Evolutionary conservation across 345 rosid genomes (phyloP).

Genomic region (Lumnitzera littorea): DNA sequence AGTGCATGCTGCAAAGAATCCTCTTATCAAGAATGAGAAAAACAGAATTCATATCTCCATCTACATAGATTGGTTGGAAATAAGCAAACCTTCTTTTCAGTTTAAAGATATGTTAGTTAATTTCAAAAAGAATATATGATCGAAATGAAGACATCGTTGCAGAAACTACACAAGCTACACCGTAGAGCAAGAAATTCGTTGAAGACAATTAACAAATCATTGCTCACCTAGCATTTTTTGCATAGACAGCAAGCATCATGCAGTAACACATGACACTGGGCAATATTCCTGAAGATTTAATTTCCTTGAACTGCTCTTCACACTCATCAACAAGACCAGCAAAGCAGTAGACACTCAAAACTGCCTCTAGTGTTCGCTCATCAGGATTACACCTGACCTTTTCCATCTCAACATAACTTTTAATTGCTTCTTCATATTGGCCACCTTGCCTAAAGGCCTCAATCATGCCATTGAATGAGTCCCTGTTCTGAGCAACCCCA

Average conservation of each 20-base stretch:
- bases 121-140: too few species aligned
- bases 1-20: too few species aligned
- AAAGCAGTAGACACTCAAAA: conserved; percentile 68
- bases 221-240: conserved; percentile 68
- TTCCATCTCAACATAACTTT: conserved; percentile 84
- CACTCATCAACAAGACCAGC: conserved; percentile 91
- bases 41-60: too few species aligned
- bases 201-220: conserved; percentile 2
- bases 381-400: conserved; percentile 71
- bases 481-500: conserved; percentile 54
- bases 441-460: conserved; percentile 93
- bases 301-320: conserved; percentile 86
- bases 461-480: conserved; percentile 81
- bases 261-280: conserved; percentile 91
- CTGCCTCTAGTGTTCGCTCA: conserved; percentile 89
- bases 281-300: conserved; percentile 64
- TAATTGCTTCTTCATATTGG: conserved; percentile 84
- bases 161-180: too few species aligned
- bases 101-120: too few species aligned
- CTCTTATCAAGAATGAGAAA: too few species aligned
- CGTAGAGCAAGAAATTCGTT: too few species aligned
- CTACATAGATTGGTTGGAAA: too few species aligned
- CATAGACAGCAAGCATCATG: conserved; percentile 91
- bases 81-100: too few species aligned
- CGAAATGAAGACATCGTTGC: too few species aligned